These are phyloP conservation scores for Phallus indusiatus DNA, from an alignment of 768 basidiomycete genomes.

Conservation along the genomic window DNA sequence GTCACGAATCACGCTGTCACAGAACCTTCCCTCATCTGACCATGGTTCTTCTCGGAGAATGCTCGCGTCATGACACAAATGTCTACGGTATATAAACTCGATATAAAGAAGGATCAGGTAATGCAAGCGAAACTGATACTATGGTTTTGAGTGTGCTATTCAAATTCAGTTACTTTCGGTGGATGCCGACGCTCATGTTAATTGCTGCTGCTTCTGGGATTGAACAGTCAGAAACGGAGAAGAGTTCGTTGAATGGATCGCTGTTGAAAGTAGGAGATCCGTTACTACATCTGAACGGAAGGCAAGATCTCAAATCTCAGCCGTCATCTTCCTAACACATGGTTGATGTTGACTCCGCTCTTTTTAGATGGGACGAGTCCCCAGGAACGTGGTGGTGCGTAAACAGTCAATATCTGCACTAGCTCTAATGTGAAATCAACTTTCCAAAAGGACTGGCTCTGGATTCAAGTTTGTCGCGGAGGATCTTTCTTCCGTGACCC, in stretches of 20 bases:
- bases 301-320: not conserved
- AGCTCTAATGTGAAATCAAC: not conserved
- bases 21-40: not conserved
- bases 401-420: not conserved
- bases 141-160: not conserved
- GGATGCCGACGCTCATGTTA: not conserved
- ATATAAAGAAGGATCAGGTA: not conserved
- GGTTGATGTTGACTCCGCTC: not conserved
- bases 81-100: too few species aligned
- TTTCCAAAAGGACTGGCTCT: slow-evolving; percentile 38
- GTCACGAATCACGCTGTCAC: not conserved
- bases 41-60: not conserved
- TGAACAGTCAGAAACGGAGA: not conserved
- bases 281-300: slow-evolving; percentile 2
- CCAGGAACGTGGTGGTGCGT: slow-evolving; percentile 50
- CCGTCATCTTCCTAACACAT: not conserved
- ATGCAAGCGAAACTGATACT: not conserved
- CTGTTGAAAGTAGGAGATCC: slow-evolving; percentile 1
- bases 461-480: slow-evolving; percentile 42
- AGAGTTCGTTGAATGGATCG: not conserved
- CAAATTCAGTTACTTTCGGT: not conserved
- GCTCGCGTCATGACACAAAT: not conserved
- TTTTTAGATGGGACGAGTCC: slow-evolving; percentile 35
- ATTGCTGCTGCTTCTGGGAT: not conserved
- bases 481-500: slow-evolving; percentile 31